Conservation (phyloP, 257 asterid species). For the Solanum bulbocastanum region DNA sequence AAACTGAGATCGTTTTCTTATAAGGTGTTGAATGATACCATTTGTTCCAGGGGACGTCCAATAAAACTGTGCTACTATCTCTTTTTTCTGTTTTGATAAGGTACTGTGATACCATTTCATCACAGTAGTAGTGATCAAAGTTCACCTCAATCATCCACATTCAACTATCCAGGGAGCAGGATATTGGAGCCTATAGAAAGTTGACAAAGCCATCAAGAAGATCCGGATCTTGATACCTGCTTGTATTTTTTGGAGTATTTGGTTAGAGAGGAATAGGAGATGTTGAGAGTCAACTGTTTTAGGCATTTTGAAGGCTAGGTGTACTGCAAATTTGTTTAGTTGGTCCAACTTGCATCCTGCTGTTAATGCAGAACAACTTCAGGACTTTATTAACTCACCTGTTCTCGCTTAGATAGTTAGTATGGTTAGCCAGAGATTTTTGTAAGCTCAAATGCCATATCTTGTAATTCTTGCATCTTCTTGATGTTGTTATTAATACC, state of each 20-base stretch:
- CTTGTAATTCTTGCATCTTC: background rate
- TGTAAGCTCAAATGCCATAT: background rate
- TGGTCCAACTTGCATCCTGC: background rate
- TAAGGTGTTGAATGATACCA: background rate
- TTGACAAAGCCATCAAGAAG: too few relatives aligned
- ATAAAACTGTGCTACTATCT: background rate
- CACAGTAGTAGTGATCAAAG: background rate
- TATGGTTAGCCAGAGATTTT: background rate
- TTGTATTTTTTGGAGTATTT: too few relatives aligned
- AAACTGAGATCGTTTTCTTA: background rate
- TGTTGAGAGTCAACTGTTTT: too few relatives aligned
- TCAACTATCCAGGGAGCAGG: background rate
- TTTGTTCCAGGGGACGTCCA: background rate
- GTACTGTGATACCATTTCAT: background rate
- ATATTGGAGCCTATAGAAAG: too few relatives aligned
- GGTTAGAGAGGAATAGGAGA: too few relatives aligned
- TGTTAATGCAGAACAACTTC: background rate
- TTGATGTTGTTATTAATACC: background rate
- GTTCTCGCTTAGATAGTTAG: background rate
- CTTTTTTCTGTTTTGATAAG: background rate
- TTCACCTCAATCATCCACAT: background rate
- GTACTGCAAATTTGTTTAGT: too few relatives aligned
- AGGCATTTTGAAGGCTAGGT: too few relatives aligned
- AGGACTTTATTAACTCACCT: background rate
- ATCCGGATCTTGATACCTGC: too few relatives aligned